These are phyloP conservation scores for Hura crepitans DNA, from an alignment of 441 rosid genomes.

Conservation along the genomic window DNA sequence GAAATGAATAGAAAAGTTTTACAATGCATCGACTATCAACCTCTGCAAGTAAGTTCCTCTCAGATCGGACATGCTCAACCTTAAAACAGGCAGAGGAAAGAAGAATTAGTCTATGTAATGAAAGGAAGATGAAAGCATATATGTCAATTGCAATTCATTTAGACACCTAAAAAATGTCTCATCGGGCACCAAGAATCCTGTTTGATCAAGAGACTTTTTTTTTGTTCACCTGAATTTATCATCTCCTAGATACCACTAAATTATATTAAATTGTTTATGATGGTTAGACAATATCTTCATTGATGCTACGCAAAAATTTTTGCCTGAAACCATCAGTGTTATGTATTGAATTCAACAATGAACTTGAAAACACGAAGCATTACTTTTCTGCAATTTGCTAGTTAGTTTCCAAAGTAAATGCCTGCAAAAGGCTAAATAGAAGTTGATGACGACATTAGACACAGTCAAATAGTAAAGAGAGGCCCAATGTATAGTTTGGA, in stretches of 20 bases:
- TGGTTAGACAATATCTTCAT: neutral
- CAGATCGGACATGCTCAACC: conserved; percentile 98
- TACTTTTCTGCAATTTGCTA: neutral
- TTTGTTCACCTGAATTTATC: neutral
- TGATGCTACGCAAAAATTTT: neutral
- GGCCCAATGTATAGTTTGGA: neutral
- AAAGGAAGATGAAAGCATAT: neutral
- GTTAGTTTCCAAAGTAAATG: neutral
- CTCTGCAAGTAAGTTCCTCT: conserved; percentile 91
- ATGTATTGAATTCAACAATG: conserved; percentile 6
- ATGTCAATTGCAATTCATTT: conserved; percentile 2
- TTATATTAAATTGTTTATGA: neutral
- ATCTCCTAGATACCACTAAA: neutral
- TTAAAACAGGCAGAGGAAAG: conserved; percentile 22
- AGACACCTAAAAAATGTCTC: conserved; percentile 3
- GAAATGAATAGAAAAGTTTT: conserved; percentile 83
- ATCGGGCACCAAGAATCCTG: neutral
- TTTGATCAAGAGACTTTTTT: neutral
- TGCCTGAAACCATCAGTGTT: too few relatives aligned
- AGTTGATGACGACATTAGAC: neutral
- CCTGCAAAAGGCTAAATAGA: neutral
- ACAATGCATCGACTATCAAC: conserved; percentile 91
- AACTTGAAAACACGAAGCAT: neutral
- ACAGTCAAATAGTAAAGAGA: neutral
- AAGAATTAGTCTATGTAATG: conserved; percentile 6